Conservation (phyloP, 192 early-diverging fungal species). For the Podila epigama region DNA sequence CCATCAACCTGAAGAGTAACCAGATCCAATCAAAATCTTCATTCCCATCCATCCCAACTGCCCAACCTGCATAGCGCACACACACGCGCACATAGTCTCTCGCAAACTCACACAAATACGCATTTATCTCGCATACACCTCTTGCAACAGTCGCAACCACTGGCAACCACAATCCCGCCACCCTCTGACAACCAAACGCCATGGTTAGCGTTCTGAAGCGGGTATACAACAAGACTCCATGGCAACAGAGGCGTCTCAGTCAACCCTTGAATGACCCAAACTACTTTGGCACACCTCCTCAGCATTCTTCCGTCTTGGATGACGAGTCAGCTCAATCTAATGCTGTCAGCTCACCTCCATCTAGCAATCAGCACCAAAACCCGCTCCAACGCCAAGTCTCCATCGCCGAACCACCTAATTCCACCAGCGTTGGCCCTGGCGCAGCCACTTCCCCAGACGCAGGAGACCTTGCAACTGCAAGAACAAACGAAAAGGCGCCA, state of each 20-base stretch:
- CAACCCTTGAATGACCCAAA: slow-evolving; percentile 41
- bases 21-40: too few species aligned
- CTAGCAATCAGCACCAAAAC: not conserved
- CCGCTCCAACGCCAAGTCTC: slow-evolving; percentile 31
- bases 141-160: not conserved
- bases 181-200: not conserved
- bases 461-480: not conserved
- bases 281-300: slow-evolving; percentile 14
- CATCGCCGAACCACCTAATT: slow-evolving; percentile 10
- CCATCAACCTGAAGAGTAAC: too few species aligned
- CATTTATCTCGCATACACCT: not conserved
- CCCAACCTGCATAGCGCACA: too few species aligned
- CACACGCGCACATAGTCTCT: too few species aligned
- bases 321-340: too few species aligned
- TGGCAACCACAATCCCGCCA: not conserved
- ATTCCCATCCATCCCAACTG: too few species aligned
- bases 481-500: too few species aligned
- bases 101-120: too few species aligned
- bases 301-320: slow-evolving; percentile 12
- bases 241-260: slow-evolving; percentile 33
- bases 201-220: slow-evolving; percentile 28
- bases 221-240: slow-evolving; percentile 41
- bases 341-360: too few species aligned
- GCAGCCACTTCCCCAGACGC: not conserved
- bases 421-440: not conserved